Conservation (phyloP, 352 stramenopile species). For the Blastocystis sp. region DNA sequence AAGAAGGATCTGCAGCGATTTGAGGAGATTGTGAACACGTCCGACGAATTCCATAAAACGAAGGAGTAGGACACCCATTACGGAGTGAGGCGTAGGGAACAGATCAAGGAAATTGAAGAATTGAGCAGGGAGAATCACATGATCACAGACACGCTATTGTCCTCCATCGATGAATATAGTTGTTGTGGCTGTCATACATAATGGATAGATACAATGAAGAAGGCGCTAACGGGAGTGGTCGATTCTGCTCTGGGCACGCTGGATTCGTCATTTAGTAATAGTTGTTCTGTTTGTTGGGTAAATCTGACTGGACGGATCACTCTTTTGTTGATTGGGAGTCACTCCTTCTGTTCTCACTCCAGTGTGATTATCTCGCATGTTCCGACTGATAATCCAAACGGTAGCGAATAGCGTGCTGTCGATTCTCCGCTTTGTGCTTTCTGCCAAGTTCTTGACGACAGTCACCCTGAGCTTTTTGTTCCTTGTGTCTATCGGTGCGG, state of each 20-base stretch:
- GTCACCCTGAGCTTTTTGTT: conserved; percentile 12
- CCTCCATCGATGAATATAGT: not conserved
- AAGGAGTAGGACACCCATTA: not conserved
- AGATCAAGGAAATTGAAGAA: conserved; percentile 23
- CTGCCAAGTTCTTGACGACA: not conserved
- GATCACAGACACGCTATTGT: not conserved
- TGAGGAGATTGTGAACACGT: conserved; percentile 33
- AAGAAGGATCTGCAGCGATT: conserved; percentile 24
- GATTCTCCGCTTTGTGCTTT: conserved; percentile 29
- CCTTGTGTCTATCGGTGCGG: conserved; percentile 26
- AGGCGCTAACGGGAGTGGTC: not conserved
- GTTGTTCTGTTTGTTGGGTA: not conserved
- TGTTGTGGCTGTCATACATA: not conserved
- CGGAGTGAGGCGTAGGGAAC: not conserved
- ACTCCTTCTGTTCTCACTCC: not conserved
- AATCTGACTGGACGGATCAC: too few species aligned
- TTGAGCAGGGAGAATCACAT: conserved; percentile 25
- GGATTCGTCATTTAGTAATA: not conserved
- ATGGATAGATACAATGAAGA: conserved; percentile 15
- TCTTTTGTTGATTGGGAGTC: not conserved
- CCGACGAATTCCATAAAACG: conserved; percentile 21
- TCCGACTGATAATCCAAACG: conserved; percentile 8
- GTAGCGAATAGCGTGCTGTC: not conserved
- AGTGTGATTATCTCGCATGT: not conserved
- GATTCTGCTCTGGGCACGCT: not conserved